Base-by-base conservation (phyloP, 805 yeast species). In the Scheffersomyces amazonensis region DNA sequence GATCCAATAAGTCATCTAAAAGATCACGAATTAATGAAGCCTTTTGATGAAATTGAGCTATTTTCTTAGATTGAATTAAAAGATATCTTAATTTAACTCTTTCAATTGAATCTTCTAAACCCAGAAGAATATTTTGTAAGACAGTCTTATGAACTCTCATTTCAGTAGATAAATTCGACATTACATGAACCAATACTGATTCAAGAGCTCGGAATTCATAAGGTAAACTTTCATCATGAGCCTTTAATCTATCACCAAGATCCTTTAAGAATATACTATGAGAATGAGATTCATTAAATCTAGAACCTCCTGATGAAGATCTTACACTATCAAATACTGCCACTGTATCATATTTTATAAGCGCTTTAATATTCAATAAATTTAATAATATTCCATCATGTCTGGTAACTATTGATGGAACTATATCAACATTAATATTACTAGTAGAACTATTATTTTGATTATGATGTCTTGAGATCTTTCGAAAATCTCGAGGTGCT, bases 151-250 rank as follows among this genome's bases (percentile, higher is more conserved):
- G 93, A 5, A 87, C 88, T 49, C 83, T 83, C 85, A 90, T 80
- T 55, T 93, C 99, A 1, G 90, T 81, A 33, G 83, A 82, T 34
- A 93, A 64, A 43, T 88, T 85, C 1, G 85, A 73, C 27, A 88
- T 74, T 2, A 87, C 95, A 36, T 86, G 82, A 21, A 87, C 80
- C 45, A 93, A 75, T 7, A 93, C 84, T 0, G 95, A 81, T 53
- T 93, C 99, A 28, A 93, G 56, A 0, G 97, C 99, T 34, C 95
- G 69, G 53, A 90, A 81, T 54, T 93, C 99, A 59, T 89, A 93
- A 0, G 96, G 91, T 15, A 88, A 65, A 2, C 60, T 51, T 3
- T 48, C 52, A 3, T 59, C 54, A 6, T 50, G 55, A 5, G 62
- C 53, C 20, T 59, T 50, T 30, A 78, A 56, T 23, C 71, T 64